Conservation (phyloP, 352 stramenopile species). For the Phytopythium aichiense region DNA sequence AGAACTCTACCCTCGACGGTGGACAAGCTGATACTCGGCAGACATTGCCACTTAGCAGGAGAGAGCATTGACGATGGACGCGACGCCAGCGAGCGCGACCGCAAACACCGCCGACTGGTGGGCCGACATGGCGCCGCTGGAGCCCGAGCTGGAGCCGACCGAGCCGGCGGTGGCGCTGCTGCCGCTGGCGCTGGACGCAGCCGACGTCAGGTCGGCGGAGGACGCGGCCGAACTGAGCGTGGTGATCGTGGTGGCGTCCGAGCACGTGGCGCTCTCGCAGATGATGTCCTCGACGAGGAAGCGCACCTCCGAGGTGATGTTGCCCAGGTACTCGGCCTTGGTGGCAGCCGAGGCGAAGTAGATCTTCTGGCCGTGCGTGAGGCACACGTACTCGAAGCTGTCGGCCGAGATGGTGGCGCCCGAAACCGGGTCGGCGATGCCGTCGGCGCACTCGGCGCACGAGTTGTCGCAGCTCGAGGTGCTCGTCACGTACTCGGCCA, state of each 20-base stretch:
- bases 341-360: conserved; percentile 69
- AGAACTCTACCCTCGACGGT: neutral
- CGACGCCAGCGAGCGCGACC: neutral
- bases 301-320: conserved; percentile 48
- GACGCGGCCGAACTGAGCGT: conserved; percentile 39
- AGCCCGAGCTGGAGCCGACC: conserved; percentile 10
- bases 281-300: conserved; percentile 54
- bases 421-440: conserved; percentile 63
- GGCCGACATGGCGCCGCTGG: conserved; percentile 15
- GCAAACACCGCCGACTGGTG: conserved; percentile 5
- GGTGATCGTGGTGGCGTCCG: conserved; percentile 55
- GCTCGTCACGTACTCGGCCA: conserved; percentile 37
- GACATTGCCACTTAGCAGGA: neutral
- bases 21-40: no score
- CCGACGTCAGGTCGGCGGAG: conserved; percentile 15
- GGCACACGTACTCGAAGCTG: conserved; percentile 73
- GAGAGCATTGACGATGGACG: neutral
- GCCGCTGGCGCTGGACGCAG: conserved; percentile 17
- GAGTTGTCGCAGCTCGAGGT: conserved; percentile 28
- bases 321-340: conserved; percentile 58
- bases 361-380: conserved; percentile 76
- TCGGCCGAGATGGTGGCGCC: conserved; percentile 41
- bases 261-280: conserved; percentile 47
- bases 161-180: conserved; percentile 14
- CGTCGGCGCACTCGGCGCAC: conserved; percentile 45